phyloP scores from a whole-genome alignment of 2,329 filamentous ascomycete species.

The Coleophoma crateriformis region DNA sequence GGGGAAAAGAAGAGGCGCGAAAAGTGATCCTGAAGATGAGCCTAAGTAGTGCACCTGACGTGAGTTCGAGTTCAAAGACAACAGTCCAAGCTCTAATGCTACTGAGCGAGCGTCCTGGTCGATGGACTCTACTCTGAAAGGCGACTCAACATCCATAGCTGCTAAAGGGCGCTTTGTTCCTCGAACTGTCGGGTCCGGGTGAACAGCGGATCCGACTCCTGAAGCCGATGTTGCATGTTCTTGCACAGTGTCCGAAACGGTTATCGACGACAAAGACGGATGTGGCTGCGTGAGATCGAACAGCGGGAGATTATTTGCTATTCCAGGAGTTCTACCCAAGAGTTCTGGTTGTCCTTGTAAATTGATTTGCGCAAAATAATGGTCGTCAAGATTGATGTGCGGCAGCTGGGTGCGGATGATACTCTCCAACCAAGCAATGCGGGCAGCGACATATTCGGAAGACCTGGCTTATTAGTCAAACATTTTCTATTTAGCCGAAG shows the following conservation, averaged over 20 bases:
- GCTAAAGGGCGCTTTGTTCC: constrained; percentile 1
- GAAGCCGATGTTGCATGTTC: too few species aligned
- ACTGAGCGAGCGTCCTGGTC: constrained; percentile 5
- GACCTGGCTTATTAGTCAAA: too few species aligned
- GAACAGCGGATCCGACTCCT: too few species aligned
- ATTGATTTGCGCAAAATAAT: too few species aligned
- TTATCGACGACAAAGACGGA: too few species aligned
- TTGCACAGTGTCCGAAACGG: too few species aligned
- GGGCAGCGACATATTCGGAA: constrained; percentile 23
- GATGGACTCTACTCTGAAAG: constrained; percentile 1
- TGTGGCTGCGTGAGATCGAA: too few species aligned
- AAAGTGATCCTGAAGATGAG: constrained; percentile 30
- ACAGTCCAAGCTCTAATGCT: constrained; percentile 28
- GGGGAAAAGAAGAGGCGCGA: constrained; percentile 16
- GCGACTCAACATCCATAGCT: neutral
- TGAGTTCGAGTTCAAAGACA: constrained; percentile 32
- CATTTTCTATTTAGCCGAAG: too few species aligned
- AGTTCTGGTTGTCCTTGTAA: too few species aligned
- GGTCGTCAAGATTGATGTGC: constrained; percentile 23
- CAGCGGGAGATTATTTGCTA: too few species aligned
- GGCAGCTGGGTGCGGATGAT: constrained; percentile 22
- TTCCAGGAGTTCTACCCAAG: too few species aligned
- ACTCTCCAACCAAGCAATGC: constrained; percentile 29
- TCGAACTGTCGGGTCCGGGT: too few species aligned
- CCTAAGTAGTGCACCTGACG: constrained; percentile 32